Percentiles rank a stretch among this genome's conserved stretches.
These are phyloP conservation scores for Triticum urartu DNA, from an alignment of 176 grass and related monocot species.

Conservation along the genomic window DNA sequence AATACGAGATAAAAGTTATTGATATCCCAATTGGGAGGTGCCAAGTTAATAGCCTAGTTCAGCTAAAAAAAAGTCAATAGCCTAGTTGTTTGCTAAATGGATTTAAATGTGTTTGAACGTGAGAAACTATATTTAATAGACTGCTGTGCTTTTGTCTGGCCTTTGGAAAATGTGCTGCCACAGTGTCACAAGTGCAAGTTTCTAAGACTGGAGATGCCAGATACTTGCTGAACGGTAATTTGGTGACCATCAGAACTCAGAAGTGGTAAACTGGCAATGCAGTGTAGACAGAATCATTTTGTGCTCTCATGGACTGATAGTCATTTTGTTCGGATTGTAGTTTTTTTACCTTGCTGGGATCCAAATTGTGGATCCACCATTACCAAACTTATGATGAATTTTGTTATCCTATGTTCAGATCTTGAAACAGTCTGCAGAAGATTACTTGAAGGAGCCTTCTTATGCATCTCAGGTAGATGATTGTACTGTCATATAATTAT, in stretches of 20 bases:
- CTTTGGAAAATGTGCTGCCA: constrained; percentile 9
- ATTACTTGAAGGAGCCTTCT: constrained; percentile 74
- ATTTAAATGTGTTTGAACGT: not conserved
- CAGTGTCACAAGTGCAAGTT: not conserved
- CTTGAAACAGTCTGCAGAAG: constrained; percentile 59
- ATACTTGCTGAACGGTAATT: not conserved
- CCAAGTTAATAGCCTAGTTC: constrained; percentile 5
- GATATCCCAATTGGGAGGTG: not conserved
- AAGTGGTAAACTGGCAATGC: not conserved
- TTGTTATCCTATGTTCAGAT: constrained; percentile 48
- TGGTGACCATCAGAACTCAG: not conserved
- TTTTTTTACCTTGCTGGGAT: constrained; percentile 29
- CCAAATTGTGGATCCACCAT: not conserved
- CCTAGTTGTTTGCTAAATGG: not conserved
- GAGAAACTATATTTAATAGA: not conserved
- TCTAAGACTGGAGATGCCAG: not conserved
- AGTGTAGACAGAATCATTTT: not conserved
- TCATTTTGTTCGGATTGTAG: not conserved
- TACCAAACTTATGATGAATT: constrained; percentile 17
- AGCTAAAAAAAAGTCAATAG: not conserved
- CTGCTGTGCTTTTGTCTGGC: not conserved
- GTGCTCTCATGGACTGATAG: not conserved
- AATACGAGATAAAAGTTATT: not conserved
- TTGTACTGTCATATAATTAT: constrained; percentile 14
- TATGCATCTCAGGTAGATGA: constrained; percentile 66